Evolutionary conservation across 2,329 filamentous ascomycete genomes (phyloP), one percentile per base, ranked within the genome.

Genomic region (Aphanoascus verrucosus): DNA sequence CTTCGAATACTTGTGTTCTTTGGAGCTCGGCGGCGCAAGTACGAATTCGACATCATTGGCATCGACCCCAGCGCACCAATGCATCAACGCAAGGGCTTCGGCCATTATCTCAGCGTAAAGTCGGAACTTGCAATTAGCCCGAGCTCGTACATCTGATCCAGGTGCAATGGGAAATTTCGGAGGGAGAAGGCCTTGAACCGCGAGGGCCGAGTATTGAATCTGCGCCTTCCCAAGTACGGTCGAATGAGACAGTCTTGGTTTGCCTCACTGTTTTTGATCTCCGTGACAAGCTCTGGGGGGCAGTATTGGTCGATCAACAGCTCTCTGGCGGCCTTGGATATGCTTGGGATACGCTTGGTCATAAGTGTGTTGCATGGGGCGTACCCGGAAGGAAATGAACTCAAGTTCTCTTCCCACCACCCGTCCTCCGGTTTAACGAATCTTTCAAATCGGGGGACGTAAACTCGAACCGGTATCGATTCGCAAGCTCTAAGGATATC

Each of bases 21-120:
- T 2, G 2, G 7, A 43, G 2, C 52, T 47, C 2, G 54, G 55
- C 3, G 60, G 52, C 0, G 62, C 68, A 1, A 81, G 69, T 0
- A 81, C 78, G 58, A 80, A 81, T 46, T 82, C 76, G 1, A 81
- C 68, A 42, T 79, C 77, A 35, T 74, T 74, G 0, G 71, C 77
- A 57, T 81, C 77, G 0, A 78, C 60, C 9, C 64, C 56, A 0
- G 67, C 72, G 1, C 59, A 46, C 77, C 76, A 82, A 55, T 78
- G 72, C 48, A 81, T 64, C 2, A 74, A 64, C 0, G 78, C 77
- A 0, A 81, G 67, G 0, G 72, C 67, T 2, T 75, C 69, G 0
- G 73, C 79, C 70, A 81, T 78, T 0, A 64, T 63, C 1, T 52
- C 49, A 0, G 75, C 72, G 56, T 77, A 78, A 0, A 50, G 15